Base-by-base conservation (phyloP, 495 filamentous ascomycete genomes). In the Lepraria neglecta region DNA sequence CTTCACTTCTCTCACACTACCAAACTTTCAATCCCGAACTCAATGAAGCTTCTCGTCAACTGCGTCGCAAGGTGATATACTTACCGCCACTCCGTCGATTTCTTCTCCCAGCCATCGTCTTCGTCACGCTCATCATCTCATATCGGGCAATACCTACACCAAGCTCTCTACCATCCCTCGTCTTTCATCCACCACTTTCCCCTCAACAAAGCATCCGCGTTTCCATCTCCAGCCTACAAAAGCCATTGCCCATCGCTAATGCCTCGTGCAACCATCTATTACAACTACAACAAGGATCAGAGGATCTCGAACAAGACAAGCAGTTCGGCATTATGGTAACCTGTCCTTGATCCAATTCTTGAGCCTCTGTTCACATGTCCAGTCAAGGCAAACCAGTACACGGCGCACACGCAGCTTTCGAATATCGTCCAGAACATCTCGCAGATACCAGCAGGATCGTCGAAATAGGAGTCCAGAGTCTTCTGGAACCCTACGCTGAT, bases 401-500 rank as follows among this genome's bases (percentile, higher is more conserved):
- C 73, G 12, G 58, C 59, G 27, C 71, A 76, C 55, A 59, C 73
- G 28, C 67, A 73, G 14, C 57, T 76, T 6, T 65, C 65, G 40
- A 64, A 72, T 42, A 52, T 68, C 11, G 47, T 75, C 28, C 68
- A 67, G 27, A 75, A 73, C 64, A 72, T 76, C 64, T 73, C 73
- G 2, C 68, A 72, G 63, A 67, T 69, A 17, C 61, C 71, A 38
- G 58, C 61, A 3, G 51, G 61, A n/a, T 54, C 61, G 3, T 40
- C 47, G 10, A 64, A 54, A 40, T 50, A 59, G 3, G 71, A 74
- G 24, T 59, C 44, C 4, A 62, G 71, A 40, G 63, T 64, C 19
- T 75, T 75, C 61, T 74, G 73, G 73, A 76, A 76, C 31, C 74
- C 74, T 6, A 74, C 74, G 40, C 69, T 76, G 28, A 65, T 76